Evolutionary conservation across 352 stramenopile genomes (phyloP).

Genomic region (Phytophthora palmivora): DNA sequence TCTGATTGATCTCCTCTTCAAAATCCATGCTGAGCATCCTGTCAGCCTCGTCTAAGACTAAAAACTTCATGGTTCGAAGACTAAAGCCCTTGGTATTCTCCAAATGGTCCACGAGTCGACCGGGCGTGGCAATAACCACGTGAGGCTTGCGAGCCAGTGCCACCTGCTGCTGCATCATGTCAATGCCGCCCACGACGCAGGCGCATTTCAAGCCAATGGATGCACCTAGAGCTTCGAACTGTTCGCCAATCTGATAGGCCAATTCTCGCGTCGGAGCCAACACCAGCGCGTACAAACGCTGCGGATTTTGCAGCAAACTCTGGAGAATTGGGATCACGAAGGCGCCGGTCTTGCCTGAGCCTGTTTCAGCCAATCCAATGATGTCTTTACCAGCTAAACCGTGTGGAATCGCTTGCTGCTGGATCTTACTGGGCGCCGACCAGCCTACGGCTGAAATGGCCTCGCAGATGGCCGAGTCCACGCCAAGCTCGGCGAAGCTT

Average conservation of each 20-base stretch:
- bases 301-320: constrained; percentile 89
- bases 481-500: constrained; percentile 92
- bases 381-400: constrained; percentile 96
- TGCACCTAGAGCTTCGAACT: constrained; percentile 92
- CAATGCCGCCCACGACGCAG: constrained; percentile 96
- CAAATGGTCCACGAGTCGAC: constrained; percentile 94
- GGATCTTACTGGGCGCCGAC: constrained; percentile 95
- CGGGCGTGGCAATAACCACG: constrained; percentile 95
- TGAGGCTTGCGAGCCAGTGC: constrained; percentile 97
- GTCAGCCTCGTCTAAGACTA: constrained; percentile 96
- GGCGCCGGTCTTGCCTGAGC: constrained; percentile 95
- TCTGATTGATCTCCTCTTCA: constrained; percentile 99
- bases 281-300: constrained; percentile 92
- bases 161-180: constrained; percentile 98
- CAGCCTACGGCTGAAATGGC: constrained; percentile 94
- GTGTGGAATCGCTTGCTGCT: constrained; percentile 93
- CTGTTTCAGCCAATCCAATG: constrained; percentile 97
- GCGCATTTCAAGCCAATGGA: constrained; percentile 93
- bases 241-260: constrained; percentile 96
- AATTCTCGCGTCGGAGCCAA: constrained; percentile 95
- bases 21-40: constrained; percentile 98
- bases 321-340: constrained; percentile 96
- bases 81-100: constrained; percentile 97
- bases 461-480: constrained; percentile 92
- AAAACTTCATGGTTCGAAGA: constrained; percentile 90